Evolutionary conservation across 768 basidiomycete genomes (phyloP).

Genomic region (Amanita inopinata): DNA sequence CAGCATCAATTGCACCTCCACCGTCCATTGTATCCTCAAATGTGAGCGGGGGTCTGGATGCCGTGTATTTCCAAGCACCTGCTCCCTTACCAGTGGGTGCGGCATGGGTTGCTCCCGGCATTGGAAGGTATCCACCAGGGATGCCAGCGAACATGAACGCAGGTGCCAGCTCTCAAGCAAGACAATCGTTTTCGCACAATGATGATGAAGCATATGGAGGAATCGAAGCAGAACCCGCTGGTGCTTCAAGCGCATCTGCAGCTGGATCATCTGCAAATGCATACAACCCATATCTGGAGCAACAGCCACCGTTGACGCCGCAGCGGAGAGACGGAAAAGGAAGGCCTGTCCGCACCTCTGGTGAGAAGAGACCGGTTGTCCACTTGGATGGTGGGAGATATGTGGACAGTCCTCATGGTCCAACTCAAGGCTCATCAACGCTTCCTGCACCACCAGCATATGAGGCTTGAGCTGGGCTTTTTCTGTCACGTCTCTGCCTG

Average conservation of each 20-base stretch:
- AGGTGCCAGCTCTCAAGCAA: too few relatives aligned
- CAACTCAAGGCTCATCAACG: background rate
- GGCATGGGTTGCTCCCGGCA: conserved; percentile 2
- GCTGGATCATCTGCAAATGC: background rate
- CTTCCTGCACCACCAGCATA: conserved; percentile 2
- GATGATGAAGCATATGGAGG: conserved; percentile 4
- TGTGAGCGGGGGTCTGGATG: background rate
- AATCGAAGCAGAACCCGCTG: conserved; percentile 5
- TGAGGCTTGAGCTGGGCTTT: background rate
- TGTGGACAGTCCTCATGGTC: conserved; percentile 12
- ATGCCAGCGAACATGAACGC: background rate
- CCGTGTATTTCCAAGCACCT: background rate
- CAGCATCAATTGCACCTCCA: background rate
- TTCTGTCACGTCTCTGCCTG: background rate
- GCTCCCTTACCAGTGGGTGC: background rate
- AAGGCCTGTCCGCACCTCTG: conserved; percentile 16
- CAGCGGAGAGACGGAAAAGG: conserved; percentile 22
- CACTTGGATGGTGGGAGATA: conserved; percentile 31
- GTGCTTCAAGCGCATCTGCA: conserved; percentile 1
- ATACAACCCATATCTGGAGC: background rate
- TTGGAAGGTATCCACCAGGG: conserved; percentile 5
- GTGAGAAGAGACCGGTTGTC: conserved; percentile 25
- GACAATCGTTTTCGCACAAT: background rate
- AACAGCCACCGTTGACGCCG: conserved; percentile 7
- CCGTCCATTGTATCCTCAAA: background rate